phyloP scores from a whole-genome alignment of 1,284 basidiomycete species.

The Ceratobasidium sp. region DNA sequence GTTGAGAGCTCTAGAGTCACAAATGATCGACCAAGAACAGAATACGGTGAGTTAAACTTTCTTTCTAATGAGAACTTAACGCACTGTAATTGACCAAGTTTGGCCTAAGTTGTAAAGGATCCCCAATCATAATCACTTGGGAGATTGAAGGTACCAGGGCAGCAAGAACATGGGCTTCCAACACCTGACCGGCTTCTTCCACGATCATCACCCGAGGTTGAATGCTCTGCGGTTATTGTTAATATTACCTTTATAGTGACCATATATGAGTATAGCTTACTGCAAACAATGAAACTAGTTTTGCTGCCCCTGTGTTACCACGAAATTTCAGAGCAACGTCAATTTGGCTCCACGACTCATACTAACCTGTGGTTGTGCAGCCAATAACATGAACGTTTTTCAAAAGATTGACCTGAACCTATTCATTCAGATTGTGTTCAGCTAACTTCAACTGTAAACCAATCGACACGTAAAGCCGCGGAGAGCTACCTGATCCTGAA shows the following conservation, averaged over 20 bases:
- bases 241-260: neutral
- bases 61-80: too few relatives aligned
- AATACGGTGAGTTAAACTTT: too few relatives aligned
- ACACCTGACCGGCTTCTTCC: slow-evolving; percentile 81
- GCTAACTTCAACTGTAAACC: too few relatives aligned
- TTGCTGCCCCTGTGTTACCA: slow-evolving; percentile 73
- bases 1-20: slow-evolving; percentile 64
- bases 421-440: slow-evolving; percentile 53
- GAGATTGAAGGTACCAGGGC: slow-evolving; percentile 57
- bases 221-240: slow-evolving; percentile 60
- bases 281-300: slow-evolving; percentile 68
- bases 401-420: slow-evolving; percentile 64
- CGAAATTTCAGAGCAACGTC: too few relatives aligned
- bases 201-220: slow-evolving; percentile 69
- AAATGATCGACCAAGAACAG: neutral
- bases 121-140: slow-evolving; percentile 77
- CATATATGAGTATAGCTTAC: slow-evolving; percentile 57
- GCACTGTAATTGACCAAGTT: slow-evolving; percentile 73
- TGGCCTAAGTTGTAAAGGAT: slow-evolving; percentile 76
- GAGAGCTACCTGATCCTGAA: slow-evolving; percentile 26
- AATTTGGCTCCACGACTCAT: too few relatives aligned
- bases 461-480: neutral
- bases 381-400: slow-evolving; percentile 72
- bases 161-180: slow-evolving; percentile 76
- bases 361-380: slow-evolving; percentile 74